Evolutionary conservation across 2,329 filamentous ascomycete genomes (phyloP).

Genomic region (Didymella pinodella): DNA sequence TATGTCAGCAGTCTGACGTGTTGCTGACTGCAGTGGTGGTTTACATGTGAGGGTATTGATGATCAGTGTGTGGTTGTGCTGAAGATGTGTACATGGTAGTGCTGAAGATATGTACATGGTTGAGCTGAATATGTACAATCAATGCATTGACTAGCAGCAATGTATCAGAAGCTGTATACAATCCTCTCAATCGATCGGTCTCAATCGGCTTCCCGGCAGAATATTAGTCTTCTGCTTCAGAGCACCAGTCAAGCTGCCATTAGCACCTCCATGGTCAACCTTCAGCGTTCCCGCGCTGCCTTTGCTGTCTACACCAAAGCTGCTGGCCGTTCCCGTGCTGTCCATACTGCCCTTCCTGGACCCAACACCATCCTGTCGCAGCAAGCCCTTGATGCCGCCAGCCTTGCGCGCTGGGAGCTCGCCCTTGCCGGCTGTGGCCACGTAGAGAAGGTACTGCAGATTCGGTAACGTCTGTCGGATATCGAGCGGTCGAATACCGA

Average conservation of each 20-base stretch:
- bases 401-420: constrained; percentile 60
- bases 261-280: constrained; percentile 21
- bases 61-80: background rate
- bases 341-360: constrained; percentile 47
- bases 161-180: background rate
- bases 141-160: background rate
- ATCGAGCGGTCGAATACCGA: constrained; percentile 82
- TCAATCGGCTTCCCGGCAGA: constrained; percentile 38
- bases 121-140: background rate
- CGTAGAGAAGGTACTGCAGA: constrained; percentile 88
- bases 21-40: background rate
- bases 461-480: constrained; percentile 93
- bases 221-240: constrained; percentile 31
- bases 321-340: constrained; percentile 41
- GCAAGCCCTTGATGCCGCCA: constrained; percentile 47
- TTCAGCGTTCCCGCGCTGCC: constrained; percentile 27
- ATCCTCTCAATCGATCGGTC: constrained; percentile 30
- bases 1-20: constrained; percentile 1
- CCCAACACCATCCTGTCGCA: constrained; percentile 36
- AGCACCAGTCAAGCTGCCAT: constrained; percentile 28
- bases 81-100: background rate
- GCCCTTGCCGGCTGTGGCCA: constrained; percentile 80
- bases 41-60: background rate
- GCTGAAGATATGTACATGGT: background rate
- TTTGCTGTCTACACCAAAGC: constrained; percentile 35